Evolutionary conservation across 306 rosid species (phyloP), one percentile per base, ranked within the genome.

Genomic region (Fagus sylvatica): DNA sequence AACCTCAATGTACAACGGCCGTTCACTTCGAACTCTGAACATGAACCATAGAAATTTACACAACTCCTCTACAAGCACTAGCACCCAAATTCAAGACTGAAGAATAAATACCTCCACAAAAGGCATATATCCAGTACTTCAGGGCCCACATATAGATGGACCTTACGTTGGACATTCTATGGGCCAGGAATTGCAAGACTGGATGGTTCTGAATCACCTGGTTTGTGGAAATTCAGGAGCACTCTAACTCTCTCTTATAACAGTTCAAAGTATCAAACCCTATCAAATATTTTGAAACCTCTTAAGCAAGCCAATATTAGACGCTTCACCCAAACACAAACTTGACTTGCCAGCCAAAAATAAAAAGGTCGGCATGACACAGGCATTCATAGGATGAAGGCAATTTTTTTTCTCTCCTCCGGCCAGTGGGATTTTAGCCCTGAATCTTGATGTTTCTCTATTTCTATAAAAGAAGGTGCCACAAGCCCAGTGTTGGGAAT

Each of bases 291-390:
- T 13, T 33, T 3, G 32, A n/a, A 66, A 37, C 32, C 71, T 39
- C 33, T 66, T 7, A 7, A 66, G 43, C 12, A n/a, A 66, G 32
- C 36, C 71, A 66, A 8, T 39, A 17, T 17, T 6, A 16, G 30
- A 1, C 3, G 6, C 51, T 37, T 37, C 37, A 16, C 49, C 40
- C 71, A 66, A 39, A 17, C 11, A 16, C 41, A 8, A 66, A 66
- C 71, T 66, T 66, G 51, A 30, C 43, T 66, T 39, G 71, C 49
- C 51, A 66, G 49, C 71, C 71, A 66, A 66, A 7, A 6, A 22
- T 22, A 22, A 66, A 66, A 66, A 17, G 48, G 28, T 39, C 71
- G 6, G 10, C 11, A 36, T 0, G 11, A 62, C 43, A 62, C 69
- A 62, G 7, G 5, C 10, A 17, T 65, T 39, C 3, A 39, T 17